Evolutionary conservation across 345 rosid genomes (phyloP).

Genomic region (Brassica rapa): DNA sequence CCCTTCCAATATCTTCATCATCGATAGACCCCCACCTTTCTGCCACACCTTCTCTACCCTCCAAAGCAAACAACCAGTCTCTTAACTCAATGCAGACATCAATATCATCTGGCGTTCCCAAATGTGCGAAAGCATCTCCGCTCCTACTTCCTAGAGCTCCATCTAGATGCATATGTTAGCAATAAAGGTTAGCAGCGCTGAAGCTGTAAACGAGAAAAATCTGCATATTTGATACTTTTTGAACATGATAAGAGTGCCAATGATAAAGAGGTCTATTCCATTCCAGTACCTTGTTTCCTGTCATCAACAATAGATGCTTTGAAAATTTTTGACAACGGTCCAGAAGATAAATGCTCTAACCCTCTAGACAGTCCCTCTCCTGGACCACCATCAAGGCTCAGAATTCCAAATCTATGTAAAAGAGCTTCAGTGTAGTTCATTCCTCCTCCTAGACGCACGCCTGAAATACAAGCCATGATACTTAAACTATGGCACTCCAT

Average conservation of each 20-base stretch:
- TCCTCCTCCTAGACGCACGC: conserved; percentile 94
- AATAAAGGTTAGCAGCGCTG: conserved; percentile 11
- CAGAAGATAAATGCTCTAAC: conserved; percentile 69
- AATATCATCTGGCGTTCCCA: conserved; percentile 83
- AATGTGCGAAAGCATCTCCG: conserved; percentile 52
- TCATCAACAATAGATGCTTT: conserved; percentile 61
- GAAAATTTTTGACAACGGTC: conserved; percentile 85
- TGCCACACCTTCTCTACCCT: conserved; percentile 73
- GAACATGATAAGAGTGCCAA: not conserved
- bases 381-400: conserved; percentile 94
- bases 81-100: conserved; percentile 75
- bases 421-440: conserved; percentile 89
- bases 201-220: conserved; percentile 15
- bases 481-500: conserved; percentile 83
- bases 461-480: conserved; percentile 77
- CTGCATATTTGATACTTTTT: conserved; percentile 4
- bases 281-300: conserved; percentile 35
- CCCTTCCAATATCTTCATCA: conserved; percentile 56
- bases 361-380: conserved; percentile 86
- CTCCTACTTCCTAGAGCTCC: conserved; percentile 50
- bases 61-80: conserved; percentile 97
- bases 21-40: conserved; percentile 58
- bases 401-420: conserved; percentile 88
- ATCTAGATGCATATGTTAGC: conserved; percentile 44
- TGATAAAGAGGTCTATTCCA: not conserved